Base-by-base conservation (phyloP, 345 rosid genomes). In the Brassica incana region DNA sequence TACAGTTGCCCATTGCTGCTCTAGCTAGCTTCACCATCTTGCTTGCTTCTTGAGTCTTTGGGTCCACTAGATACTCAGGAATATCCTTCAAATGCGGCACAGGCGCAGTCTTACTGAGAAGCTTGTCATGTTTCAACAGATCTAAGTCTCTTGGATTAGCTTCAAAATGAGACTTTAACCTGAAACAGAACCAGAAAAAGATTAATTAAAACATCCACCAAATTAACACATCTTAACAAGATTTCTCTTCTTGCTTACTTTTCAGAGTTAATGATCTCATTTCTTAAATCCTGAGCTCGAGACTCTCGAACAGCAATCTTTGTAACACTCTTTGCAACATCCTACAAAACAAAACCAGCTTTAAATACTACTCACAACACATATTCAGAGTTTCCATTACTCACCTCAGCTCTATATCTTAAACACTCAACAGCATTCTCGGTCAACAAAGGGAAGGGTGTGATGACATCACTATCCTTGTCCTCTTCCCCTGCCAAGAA, bases 111-210 rank as follows among this genome's bases (percentile, higher is more conserved):
- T 95, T 93, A 88, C 94, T 90, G 72, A 91, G 78, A 67, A 76
- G 80, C 84, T 90, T 95, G 83, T 95, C 98, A 36, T 91, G 99
- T 76, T 90, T 89, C 87, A 95, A 76, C 16, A 91, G 81, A 88
- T 88, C 98, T 52, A 89, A 83, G 64, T 95, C 98, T 83, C 81
- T 87, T 59, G 93, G 98, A 85, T 95, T 92, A 35, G 86, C 91
- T 84, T 92, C 89, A 16, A 95, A 95, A 80, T 92, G 98, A 79
- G 92, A 87, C 86, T 90, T 91, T 87, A 95, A 89, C 91, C 99
- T 91, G 68, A 85, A 85, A 16, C 18, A 16, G 18, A 16, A 16
- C 18, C 18, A 16, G 18, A 16, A 16, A 16, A 16, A 16, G 18
- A 16, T 1, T 48, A 12, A 50, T 0, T 5, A 20, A 3, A 32